Evolutionary conservation across 352 stramenopile species (phyloP).

Genomic region (Phytophthora pluvialis): DNA sequence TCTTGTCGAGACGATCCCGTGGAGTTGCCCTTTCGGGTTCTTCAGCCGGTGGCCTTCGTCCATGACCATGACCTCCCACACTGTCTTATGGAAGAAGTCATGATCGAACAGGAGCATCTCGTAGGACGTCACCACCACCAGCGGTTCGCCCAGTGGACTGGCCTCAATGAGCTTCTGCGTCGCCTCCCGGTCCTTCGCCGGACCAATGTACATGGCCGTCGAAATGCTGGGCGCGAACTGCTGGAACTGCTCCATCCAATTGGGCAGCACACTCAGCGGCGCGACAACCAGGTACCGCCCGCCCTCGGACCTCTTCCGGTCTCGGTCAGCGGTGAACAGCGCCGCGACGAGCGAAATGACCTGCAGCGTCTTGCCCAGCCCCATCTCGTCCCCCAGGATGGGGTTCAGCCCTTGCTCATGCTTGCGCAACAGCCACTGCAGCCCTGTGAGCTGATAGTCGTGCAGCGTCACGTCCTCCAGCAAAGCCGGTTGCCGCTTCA

Average conservation of each 20-base stretch:
- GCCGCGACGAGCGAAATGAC: slow-evolving; percentile 73
- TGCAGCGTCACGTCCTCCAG: slow-evolving; percentile 70
- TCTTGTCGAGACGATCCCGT: slow-evolving; percentile 52
- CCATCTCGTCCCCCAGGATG: slow-evolving; percentile 88
- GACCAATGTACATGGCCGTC: slow-evolving; percentile 61
- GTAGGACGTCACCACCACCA: slow-evolving; percentile 81
- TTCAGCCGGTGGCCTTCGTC: slow-evolving; percentile 92
- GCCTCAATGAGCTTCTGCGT: slow-evolving; percentile 30
- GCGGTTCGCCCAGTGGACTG: slow-evolving; percentile 24
- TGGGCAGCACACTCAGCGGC: slow-evolving; percentile 81
- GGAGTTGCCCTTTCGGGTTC: slow-evolving; percentile 71
- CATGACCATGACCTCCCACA: slow-evolving; percentile 75
- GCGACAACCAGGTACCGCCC: slow-evolving; percentile 63
- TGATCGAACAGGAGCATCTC: slow-evolving; percentile 72
- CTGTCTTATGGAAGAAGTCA: slow-evolving; percentile 53
- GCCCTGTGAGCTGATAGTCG: slow-evolving; percentile 70
- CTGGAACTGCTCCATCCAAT: slow-evolving; percentile 85
- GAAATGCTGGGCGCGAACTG: slow-evolving; percentile 65
- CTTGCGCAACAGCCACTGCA: slow-evolving; percentile 72
- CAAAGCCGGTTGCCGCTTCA: slow-evolving; percentile 35
- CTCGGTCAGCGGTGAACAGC: slow-evolving; percentile 35
- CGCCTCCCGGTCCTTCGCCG: slow-evolving; percentile 52
- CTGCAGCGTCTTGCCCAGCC: slow-evolving; percentile 84
- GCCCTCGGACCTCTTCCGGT: slow-evolving; percentile 5
- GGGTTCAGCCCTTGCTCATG: slow-evolving; percentile 68